Evolutionary conservation across 2,329 filamentous ascomycete species (phyloP).

Genomic region (Colletotrichum lini): DNA sequence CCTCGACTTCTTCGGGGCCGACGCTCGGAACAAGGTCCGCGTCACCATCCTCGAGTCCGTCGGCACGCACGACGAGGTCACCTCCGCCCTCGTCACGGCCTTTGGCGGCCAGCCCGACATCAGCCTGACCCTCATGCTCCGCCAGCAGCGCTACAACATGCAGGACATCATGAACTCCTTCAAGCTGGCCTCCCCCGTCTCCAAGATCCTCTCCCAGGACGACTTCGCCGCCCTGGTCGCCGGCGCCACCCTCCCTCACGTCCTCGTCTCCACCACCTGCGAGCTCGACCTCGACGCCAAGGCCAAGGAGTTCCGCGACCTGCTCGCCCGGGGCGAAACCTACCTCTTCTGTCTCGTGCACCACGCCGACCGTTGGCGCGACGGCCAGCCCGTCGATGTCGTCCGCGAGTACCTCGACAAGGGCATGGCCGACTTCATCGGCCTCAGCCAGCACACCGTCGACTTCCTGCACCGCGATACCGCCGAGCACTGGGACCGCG

Average conservation of each 20-base stretch:
- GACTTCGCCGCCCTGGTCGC: conserved; percentile 41
- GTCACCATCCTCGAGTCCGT: conserved; percentile 48
- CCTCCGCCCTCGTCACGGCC: conserved; percentile 46
- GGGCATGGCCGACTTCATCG: conserved; percentile 46
- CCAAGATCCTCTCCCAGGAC: conserved; percentile 39
- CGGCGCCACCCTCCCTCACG: conserved; percentile 42
- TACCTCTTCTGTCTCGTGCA: conserved; percentile 49
- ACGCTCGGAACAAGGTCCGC: conserved; percentile 31
- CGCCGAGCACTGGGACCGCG: conserved; percentile 44
- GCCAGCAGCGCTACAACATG: conserved; percentile 48
- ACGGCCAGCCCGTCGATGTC: conserved; percentile 45
- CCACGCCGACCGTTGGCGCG: conserved; percentile 48
- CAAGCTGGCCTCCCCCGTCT: conserved; percentile 44
- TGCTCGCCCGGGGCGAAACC: conserved; percentile 45
- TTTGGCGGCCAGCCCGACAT: conserved; percentile 46
- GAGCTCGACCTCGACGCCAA: conserved; percentile 47
- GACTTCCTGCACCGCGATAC: conserved; percentile 46
- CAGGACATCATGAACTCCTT: conserved; percentile 47
- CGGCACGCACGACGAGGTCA: conserved; percentile 49
- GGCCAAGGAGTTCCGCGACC: conserved; percentile 41
- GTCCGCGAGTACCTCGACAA: conserved; percentile 44
- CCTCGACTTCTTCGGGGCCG: background rate
- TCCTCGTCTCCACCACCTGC: conserved; percentile 50
- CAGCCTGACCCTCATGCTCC: conserved; percentile 45
- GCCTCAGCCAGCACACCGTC: conserved; percentile 48